Evolutionary conservation across 139 green algal genomes (phyloP).

Genomic region (Chlamydomonas sp.): DNA sequence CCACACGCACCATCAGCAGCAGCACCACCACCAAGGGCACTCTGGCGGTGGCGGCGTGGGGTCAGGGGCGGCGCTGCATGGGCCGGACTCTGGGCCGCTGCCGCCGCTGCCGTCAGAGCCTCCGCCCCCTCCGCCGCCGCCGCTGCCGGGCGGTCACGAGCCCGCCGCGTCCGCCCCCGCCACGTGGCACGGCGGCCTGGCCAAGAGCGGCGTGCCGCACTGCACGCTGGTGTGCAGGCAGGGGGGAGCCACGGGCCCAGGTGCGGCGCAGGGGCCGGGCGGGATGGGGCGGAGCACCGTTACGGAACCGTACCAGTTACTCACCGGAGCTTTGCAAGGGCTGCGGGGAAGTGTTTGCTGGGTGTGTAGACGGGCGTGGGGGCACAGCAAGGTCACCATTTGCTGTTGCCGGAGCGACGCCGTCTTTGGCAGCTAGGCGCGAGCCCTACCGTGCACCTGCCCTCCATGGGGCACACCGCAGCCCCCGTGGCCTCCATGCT

Average conservation of each 20-base stretch:
- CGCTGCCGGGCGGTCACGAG: not conserved
- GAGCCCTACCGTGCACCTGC: too few species aligned
- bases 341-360: not conserved
- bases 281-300: not conserved
- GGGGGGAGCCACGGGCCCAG: not conserved
- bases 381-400: not conserved
- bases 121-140: not conserved
- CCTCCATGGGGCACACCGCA: too few species aligned
- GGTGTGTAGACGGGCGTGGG: not conserved
- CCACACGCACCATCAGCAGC: too few species aligned
- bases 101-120: not conserved
- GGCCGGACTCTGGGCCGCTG: constrained; percentile 5
- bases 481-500: too few species aligned
- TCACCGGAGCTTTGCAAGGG: not conserved
- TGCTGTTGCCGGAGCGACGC: too few species aligned
- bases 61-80: not conserved
- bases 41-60: not conserved
- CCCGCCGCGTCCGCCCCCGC: not conserved
- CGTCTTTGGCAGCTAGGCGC: too few species aligned
- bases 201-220: constrained; percentile 29
- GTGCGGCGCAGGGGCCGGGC: not conserved
- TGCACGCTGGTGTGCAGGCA: constrained; percentile 16
- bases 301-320: not conserved
- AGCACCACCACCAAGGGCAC: not conserved
- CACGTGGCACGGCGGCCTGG: constrained; percentile 43